Evolutionary conservation across 345 rosid species (phyloP).

Genomic region (Nasturtium officinale): DNA sequence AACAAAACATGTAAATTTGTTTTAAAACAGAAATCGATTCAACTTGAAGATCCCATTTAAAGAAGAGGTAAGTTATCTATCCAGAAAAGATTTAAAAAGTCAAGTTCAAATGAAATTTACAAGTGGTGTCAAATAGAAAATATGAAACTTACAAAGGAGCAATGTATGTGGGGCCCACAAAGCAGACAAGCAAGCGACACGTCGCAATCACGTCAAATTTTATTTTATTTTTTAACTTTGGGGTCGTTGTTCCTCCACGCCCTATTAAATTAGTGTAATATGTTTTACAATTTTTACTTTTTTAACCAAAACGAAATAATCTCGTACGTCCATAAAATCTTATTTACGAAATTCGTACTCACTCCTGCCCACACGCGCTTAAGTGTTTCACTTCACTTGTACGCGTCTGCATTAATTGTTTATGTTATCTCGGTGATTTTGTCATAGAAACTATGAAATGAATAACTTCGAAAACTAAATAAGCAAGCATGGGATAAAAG

Average conservation of each 20-base stretch:
- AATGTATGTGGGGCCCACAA: neutral
- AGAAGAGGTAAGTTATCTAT: neutral
- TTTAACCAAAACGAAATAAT: conserved; percentile 36
- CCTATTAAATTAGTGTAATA: neutral
- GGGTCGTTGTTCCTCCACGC: conserved; percentile 43
- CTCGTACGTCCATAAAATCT: conserved; percentile 26
- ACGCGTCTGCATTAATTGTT: conserved; percentile 5
- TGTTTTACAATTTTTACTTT: conserved; percentile 8
- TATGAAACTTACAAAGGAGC: neutral
- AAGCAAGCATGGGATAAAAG: conserved; percentile 33
- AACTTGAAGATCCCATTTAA: neutral
- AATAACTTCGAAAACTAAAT: neutral
- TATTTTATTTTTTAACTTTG: too few relatives aligned
- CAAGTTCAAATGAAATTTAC: neutral
- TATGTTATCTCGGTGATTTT: conserved; percentile 15
- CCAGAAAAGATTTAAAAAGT: neutral
- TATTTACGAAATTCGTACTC: conserved; percentile 21
- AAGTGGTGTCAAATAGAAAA: neutral
- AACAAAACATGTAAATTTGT: neutral
- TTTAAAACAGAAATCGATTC: neutral
- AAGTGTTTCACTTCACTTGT: neutral
- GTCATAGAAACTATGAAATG: conserved; percentile 5
- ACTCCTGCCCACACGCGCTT: conserved; percentile 22
- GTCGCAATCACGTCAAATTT: conserved; percentile 45
- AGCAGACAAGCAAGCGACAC: conserved; percentile 45